These are phyloP conservation scores for Pythium diclinum DNA, from an alignment of 352 stramenopile genomes.

Conservation along the genomic window DNA sequence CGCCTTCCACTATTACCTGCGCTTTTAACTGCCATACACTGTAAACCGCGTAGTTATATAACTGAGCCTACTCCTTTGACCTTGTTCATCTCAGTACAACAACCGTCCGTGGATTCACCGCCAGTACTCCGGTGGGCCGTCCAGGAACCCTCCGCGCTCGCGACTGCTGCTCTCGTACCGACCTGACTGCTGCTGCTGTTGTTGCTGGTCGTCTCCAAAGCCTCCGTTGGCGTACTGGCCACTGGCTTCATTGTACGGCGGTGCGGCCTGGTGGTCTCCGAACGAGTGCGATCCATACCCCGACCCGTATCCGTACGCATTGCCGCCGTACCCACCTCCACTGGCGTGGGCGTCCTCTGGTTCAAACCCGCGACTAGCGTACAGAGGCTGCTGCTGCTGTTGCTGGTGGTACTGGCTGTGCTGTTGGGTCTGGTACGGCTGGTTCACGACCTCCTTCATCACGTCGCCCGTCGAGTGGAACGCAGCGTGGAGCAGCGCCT, in stretches of 20 bases:
- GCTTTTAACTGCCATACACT: conserved; percentile 37
- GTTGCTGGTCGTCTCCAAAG: conserved; percentile 21
- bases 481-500: conserved; percentile 60
- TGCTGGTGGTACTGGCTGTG: conserved; percentile 32
- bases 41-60: neutral
- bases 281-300: conserved; percentile 27
- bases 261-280: conserved; percentile 17
- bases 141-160: conserved; percentile 18
- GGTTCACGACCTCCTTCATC: conserved; percentile 64
- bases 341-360: conserved; percentile 49
- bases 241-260: conserved; percentile 12
- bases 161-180: conserved; percentile 18
- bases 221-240: conserved; percentile 16
- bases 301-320: conserved; percentile 32
- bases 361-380: conserved; percentile 56
- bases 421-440: conserved; percentile 34
- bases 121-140: conserved; percentile 25
- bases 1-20: conserved; percentile 69
- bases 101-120: conserved; percentile 2
- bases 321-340: conserved; percentile 4
- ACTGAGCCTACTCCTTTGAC: neutral
- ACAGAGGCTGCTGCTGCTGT: conserved; percentile 31
- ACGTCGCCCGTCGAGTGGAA: conserved; percentile 75
- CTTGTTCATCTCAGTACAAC: neutral
- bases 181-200: conserved; percentile 10